phyloP scores from a whole-genome alignment of 805 yeast genomes.

The Myxozyma geophila region DNA sequence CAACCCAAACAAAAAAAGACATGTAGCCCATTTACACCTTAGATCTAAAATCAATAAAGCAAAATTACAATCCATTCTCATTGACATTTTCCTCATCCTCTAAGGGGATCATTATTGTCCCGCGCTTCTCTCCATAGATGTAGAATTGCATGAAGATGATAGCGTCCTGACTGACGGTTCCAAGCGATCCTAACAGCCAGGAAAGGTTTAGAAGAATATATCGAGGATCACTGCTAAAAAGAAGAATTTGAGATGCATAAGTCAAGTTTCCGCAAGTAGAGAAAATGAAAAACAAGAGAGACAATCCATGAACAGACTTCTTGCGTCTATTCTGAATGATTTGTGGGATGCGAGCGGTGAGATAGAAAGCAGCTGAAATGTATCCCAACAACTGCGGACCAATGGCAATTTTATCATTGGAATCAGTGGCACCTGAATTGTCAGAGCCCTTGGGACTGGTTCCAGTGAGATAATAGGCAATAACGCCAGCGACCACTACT shows the following conservation, averaged over 20 bases:
- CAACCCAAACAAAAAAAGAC: too few relatives aligned
- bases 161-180: constrained; percentile 73
- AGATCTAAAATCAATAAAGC: too few relatives aligned
- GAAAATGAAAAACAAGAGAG: constrained; percentile 76
- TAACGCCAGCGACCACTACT: constrained; percentile 64
- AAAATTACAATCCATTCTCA: background rate
- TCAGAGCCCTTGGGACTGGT: constrained; percentile 22
- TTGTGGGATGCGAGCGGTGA: constrained; percentile 84
- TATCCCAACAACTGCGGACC: constrained; percentile 71
- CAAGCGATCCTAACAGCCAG: constrained; percentile 79
- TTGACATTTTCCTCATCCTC: background rate
- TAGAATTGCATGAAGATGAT: constrained; percentile 71
- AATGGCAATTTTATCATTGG: constrained; percentile 38
- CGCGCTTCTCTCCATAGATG: constrained; percentile 52
- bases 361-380: constrained; percentile 66
- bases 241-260: constrained; percentile 72
- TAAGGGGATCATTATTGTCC: background rate
- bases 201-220: constrained; percentile 67
- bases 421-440: constrained; percentile 39
- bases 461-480: constrained; percentile 59
- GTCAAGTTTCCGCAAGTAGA: constrained; percentile 77
- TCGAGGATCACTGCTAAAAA: constrained; percentile 63
- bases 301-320: constrained; percentile 82
- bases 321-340: constrained; percentile 77
- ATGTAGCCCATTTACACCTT: too few relatives aligned